These are phyloP conservation scores for Fusarium chuoi DNA, from an alignment of 2,329 filamentous ascomycete species.

Conservation along the genomic window DNA sequence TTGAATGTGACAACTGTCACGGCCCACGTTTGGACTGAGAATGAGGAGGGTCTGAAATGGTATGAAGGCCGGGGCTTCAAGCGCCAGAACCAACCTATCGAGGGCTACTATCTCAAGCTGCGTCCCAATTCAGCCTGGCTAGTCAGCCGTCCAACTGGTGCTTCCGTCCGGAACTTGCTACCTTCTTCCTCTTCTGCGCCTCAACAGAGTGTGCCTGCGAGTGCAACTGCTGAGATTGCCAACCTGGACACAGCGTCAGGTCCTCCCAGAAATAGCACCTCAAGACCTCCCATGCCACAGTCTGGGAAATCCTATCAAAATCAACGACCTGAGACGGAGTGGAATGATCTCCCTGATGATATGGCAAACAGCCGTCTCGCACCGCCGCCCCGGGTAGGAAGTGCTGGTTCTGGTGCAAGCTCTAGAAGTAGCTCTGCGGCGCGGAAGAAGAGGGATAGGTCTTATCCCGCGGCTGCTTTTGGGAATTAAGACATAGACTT, in stretches of 20 bases:
- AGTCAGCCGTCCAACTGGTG: conserved; percentile 58
- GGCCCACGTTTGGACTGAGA: conserved; percentile 76
- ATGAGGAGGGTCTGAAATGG: conserved; percentile 71
- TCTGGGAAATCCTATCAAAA: conserved; percentile 67
- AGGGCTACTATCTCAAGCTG: conserved; percentile 71
- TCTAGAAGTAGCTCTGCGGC: conserved; percentile 66
- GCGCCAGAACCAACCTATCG: conserved; percentile 58
- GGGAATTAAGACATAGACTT: conserved; percentile 49
- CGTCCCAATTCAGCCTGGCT: conserved; percentile 71
- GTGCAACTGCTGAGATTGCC: conserved; percentile 47
- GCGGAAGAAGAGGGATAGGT: conserved; percentile 68
- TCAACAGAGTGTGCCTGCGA: conserved; percentile 30
- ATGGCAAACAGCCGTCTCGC: conserved; percentile 57
- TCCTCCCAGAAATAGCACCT: conserved; percentile 35
- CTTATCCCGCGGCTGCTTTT: conserved; percentile 72
- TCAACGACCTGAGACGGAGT: conserved; percentile 67
- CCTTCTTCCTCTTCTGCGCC: conserved; percentile 33
- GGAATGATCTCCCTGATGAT: conserved; percentile 73
- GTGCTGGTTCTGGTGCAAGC: conserved; percentile 55
- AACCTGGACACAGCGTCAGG: conserved; percentile 46
- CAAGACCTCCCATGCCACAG: conserved; percentile 38
- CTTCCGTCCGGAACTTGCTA: conserved; percentile 39
- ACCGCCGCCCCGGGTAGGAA: conserved; percentile 46
- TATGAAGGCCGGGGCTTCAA: conserved; percentile 68
- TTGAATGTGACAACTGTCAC: conserved; percentile 60